These are phyloP conservation scores for Talaromyces sp. DNA, from an alignment of 2,329 filamentous ascomycete species.

Conservation along the genomic window DNA sequence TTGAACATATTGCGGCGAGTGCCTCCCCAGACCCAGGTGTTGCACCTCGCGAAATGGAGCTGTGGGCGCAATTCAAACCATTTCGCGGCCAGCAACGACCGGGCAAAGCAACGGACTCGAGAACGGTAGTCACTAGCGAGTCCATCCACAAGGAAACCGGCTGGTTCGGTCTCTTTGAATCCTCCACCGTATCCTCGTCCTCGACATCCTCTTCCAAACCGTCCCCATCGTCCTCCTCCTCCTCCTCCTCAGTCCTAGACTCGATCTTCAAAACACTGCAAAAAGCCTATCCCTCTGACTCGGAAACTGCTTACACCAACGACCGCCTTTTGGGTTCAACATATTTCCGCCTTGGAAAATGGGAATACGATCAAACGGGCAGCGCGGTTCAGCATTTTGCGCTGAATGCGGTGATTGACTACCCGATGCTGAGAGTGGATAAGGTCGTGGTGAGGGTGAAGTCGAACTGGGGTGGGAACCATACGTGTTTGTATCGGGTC, in stretches of 20 bases:
- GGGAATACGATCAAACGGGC: slow-evolving; percentile 37
- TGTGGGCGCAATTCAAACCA: slow-evolving; percentile 59
- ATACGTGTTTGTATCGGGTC: slow-evolving; percentile 47
- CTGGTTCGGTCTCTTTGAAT: slow-evolving; percentile 15
- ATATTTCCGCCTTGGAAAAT: slow-evolving; percentile 40
- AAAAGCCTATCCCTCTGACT: slow-evolving; percentile 29
- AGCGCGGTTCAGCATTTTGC: slow-evolving; percentile 38
- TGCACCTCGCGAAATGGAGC: slow-evolving; percentile 66
- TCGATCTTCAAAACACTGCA: slow-evolving; percentile 33
- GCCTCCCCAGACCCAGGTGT: slow-evolving; percentile 58
- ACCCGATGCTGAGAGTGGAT: slow-evolving; percentile 34
- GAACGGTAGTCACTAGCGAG: not conserved
- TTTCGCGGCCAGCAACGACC: not conserved
- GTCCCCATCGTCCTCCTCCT: slow-evolving; percentile 8
- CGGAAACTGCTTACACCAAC: slow-evolving; percentile 33
- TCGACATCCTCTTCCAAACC: slow-evolving; percentile 1
- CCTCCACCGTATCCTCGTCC: not conserved
- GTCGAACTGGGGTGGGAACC: slow-evolving; percentile 43
- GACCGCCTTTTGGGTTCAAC: slow-evolving; percentile 34
- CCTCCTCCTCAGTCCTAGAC: slow-evolving; percentile 27
- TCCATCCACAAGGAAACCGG: not conserved
- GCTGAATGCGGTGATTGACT: slow-evolving; percentile 38
- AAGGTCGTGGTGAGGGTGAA: slow-evolving; percentile 42
- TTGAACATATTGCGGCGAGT: slow-evolving; percentile 66
- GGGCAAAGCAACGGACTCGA: slow-evolving; percentile 7